phyloP scores from a whole-genome alignment of 1,139 yeast genomes.

The Pichia sp. region DNA sequence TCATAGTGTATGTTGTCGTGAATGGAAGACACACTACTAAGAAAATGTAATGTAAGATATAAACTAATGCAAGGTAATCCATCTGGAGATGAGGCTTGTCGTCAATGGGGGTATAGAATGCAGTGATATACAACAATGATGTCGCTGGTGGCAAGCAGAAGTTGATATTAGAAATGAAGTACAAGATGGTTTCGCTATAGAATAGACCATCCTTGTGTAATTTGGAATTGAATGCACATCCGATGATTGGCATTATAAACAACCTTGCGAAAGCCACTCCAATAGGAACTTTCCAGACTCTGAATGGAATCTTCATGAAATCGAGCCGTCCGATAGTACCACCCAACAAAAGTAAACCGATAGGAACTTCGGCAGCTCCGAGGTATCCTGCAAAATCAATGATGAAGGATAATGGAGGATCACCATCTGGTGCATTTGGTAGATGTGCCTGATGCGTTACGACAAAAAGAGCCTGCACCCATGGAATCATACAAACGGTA shows the following conservation, averaged over 20 bases:
- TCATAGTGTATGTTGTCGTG: conserved; percentile 50
- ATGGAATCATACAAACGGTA: conserved; percentile 37
- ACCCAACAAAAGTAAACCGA: conserved; percentile 74
- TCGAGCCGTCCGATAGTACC: conserved; percentile 75
- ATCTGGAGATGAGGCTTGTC: conserved; percentile 60
- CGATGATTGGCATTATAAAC: conserved; percentile 53
- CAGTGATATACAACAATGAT: conserved; percentile 73
- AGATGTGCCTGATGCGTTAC: conserved; percentile 31
- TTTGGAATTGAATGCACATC: conserved; percentile 48
- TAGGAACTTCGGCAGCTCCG: conserved; percentile 84
- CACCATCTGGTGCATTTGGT: conserved; percentile 71
- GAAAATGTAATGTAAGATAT: conserved; percentile 60
- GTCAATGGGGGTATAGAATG: conserved; percentile 66
- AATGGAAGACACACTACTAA: conserved; percentile 60
- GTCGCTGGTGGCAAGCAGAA: conserved; percentile 86
- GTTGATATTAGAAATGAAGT: conserved; percentile 66
- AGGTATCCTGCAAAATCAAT: conserved; percentile 74
- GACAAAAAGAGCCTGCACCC: conserved; percentile 68
- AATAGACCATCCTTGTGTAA: conserved; percentile 42
- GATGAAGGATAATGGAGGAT: conserved; percentile 74
- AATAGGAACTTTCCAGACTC: conserved; percentile 61
- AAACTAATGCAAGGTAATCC: conserved; percentile 72
- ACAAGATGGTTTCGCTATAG: conserved; percentile 48
- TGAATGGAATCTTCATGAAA: conserved; percentile 51
- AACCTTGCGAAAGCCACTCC: conserved; percentile 39